A percentile compares a stretch with the other conserved stretches of the same genome.
These are phyloP conservation scores for Globisporangium alternatum DNA, from an alignment of 352 stramenopile genomes.

Conservation along the genomic window DNA sequence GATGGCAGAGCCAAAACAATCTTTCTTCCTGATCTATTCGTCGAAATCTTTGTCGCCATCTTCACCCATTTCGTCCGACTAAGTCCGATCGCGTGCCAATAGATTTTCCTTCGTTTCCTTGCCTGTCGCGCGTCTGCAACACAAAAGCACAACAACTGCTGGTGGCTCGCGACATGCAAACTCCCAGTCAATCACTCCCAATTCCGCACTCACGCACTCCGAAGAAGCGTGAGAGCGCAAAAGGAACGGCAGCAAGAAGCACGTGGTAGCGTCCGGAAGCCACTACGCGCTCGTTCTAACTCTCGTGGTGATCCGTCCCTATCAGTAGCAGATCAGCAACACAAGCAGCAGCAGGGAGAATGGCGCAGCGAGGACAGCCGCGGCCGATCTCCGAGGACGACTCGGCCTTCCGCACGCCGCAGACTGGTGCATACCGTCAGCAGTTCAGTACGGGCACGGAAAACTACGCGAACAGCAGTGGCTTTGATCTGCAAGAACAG, in stretches of 20 bases:
- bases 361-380: constrained; percentile 7
- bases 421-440: constrained; percentile 17
- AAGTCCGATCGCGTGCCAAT: not conserved
- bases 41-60: constrained; percentile 1
- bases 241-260: no score
- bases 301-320: not conserved
- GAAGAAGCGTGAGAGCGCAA: no score
- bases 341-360: not conserved
- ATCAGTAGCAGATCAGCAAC: not conserved
- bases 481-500: constrained; percentile 1
- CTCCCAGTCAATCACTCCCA: not conserved
- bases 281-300: no score
- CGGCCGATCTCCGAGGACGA: constrained; percentile 22
- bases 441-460: constrained; percentile 5
- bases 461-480: constrained; percentile 1
- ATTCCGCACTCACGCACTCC: no score
- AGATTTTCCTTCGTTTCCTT: not conserved
- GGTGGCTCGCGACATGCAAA: not conserved
- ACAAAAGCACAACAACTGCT: not conserved
- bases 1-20: no score
- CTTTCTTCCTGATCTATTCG: not conserved
- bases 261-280: no score
- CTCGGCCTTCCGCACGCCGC: constrained; percentile 16
- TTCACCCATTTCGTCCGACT: constrained; percentile 1
- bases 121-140: not conserved